phyloP scores from a whole-genome alignment of 2,329 filamentous ascomycete genomes.

The Calonectria montana region DNA sequence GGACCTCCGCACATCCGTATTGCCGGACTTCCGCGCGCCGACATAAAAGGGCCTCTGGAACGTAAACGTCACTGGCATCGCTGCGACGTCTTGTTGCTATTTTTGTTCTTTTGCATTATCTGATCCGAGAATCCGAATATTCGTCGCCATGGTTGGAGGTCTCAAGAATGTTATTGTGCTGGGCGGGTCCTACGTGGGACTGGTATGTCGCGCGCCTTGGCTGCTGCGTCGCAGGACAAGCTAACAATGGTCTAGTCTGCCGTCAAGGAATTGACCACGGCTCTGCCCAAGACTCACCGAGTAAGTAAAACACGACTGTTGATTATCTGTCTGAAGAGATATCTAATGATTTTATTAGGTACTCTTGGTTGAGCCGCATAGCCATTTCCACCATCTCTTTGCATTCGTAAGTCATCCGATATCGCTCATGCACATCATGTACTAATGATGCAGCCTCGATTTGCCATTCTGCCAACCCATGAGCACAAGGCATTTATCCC shows the following conservation, averaged over 20 bases:
- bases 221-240: background rate
- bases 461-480: slow-evolving; percentile 54
- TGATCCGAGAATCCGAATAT: background rate
- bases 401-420: slow-evolving; percentile 47
- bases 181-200: slow-evolving; percentile 42
- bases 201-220: slow-evolving; percentile 27
- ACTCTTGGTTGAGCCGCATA: slow-evolving; percentile 61
- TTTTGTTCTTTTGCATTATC: slow-evolving; percentile 9
- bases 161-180: slow-evolving; percentile 42
- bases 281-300: slow-evolving; percentile 37
- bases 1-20: slow-evolving; percentile 27
- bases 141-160: slow-evolving; percentile 27
- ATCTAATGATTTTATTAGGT: slow-evolving; percentile 42
- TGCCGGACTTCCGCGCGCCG: background rate
- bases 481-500: slow-evolving; percentile 63
- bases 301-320: background rate
- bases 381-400: slow-evolving; percentile 63
- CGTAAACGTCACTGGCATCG: background rate
- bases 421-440: background rate
- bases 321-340: too few species aligned
- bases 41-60: slow-evolving; percentile 17
- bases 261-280: slow-evolving; percentile 36
- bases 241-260: slow-evolving; percentile 29
- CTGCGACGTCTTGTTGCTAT: slow-evolving; percentile 1
- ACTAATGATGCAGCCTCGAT: slow-evolving; percentile 50